A percentile compares a stretch with the other conserved stretches of the same genome.
These are phyloP conservation scores for Sequoia sempervirens DNA, from an alignment of 75 land plant species.

Conservation along the genomic window DNA sequence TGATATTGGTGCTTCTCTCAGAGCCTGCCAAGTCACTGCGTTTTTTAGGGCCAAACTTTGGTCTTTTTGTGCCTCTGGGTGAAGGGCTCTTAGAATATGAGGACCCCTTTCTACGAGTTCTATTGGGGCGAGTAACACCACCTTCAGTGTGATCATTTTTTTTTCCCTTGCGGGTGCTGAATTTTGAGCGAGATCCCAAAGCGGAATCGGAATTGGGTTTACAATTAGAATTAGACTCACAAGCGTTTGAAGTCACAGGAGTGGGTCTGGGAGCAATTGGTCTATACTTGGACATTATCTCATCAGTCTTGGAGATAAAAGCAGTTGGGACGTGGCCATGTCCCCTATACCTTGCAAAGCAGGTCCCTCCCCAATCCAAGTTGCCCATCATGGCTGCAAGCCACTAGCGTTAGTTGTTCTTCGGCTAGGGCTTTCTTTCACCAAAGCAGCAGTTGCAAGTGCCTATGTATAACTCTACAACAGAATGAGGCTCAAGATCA, in stretches of 20 bases:
- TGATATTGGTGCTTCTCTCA: background rate
- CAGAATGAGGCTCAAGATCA: background rate
- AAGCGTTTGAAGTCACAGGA: background rate
- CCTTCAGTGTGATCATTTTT: background rate
- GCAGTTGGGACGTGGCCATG: background rate
- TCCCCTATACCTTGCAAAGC: background rate
- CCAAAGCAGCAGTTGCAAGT: background rate
- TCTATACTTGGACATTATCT: conserved; percentile 83
- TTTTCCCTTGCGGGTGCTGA: background rate
- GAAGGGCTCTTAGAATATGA: background rate
- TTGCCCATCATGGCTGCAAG: background rate
- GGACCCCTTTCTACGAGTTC: background rate
- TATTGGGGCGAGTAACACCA: background rate
- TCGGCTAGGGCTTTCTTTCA: background rate
- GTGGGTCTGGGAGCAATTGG: conserved; percentile 91
- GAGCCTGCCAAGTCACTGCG: background rate
- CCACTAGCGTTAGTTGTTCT: background rate
- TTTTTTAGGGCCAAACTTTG: background rate
- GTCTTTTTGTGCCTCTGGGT: background rate
- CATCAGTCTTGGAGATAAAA: conserved; percentile 46
- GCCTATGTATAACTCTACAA: background rate
- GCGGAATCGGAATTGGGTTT: background rate
- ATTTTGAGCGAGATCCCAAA: background rate
- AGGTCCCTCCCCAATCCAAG: background rate
- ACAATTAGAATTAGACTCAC: background rate